Base-by-base conservation (phyloP, 805 yeast genomes). In the Candida tammaniensis region DNA sequence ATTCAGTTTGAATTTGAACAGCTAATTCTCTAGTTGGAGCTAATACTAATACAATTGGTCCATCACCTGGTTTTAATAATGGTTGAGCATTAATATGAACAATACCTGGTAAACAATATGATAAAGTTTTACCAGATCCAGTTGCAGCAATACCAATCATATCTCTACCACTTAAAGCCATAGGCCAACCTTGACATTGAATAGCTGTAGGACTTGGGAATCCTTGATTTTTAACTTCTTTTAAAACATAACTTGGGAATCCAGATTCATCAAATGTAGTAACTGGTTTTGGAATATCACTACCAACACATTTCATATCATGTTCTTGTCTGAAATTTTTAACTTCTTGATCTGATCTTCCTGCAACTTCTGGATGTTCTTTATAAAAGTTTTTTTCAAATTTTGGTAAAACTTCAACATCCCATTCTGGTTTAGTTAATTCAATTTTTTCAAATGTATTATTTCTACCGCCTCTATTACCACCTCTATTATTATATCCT, bases 151-250 rank as follows among this genome's bases (percentile, higher is more conserved):
- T 83, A 76, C 98, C 98, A 66, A 93, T 86, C 91, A 93, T 84
- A 63, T 93, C 98, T 71, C 98, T 86, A 73, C 98, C 98, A 52
- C 91, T 80, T 40, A 89, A 74, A 56, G 98, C 98, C 98, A 93
- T 93, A 46, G 98, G 98, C 98, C 98, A 93, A 72, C 98, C 98
- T 73, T 93, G 98, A 67, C 96, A 87, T 72, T 93, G 98, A 57
- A 93, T 93, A 48, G 87, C 88, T 38, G 98, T 93, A 53, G 98
- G 98, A 47, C 71, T 77, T 37, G 82, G 93, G 71, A 93, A 93
- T 42, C 98, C 98, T 67, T 86, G 88, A 40, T 80, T 80, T 66
- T 84, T 78, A 51, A 93, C 89, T 73, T 91, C 96, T 40, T 66
- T 71, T 57, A 93, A 74, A 28, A 91, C 97, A 60, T 91, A 89